These are phyloP conservation scores for Colletotrichum falcatum DNA, from an alignment of 2,329 filamentous ascomycete genomes.

Conservation along the genomic window DNA sequence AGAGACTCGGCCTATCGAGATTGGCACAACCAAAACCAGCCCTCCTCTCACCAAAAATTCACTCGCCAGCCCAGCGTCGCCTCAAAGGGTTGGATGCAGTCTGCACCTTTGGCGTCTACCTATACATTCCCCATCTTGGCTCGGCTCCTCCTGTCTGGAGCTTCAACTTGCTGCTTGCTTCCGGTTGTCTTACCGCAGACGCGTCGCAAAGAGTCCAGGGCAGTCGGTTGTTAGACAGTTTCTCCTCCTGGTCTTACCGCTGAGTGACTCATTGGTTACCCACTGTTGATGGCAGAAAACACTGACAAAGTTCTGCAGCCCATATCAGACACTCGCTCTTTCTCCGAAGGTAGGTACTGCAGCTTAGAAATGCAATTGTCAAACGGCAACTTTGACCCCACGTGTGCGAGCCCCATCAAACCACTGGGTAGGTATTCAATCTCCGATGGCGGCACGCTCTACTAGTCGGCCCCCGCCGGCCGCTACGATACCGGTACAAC, in stretches of 20 bases:
- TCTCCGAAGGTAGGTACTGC: background rate
- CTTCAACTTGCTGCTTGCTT: slow-evolving; percentile 14
- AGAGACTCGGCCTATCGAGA: slow-evolving; percentile 13
- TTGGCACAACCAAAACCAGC: slow-evolving; percentile 12
- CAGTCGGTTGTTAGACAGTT: background rate
- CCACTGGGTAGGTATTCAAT: slow-evolving; percentile 29
- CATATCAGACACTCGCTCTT: slow-evolving; percentile 21
- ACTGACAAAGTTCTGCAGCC: slow-evolving; percentile 20
- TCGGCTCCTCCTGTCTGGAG: slow-evolving; percentile 17
- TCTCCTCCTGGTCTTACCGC: background rate
- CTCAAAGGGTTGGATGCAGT: background rate
- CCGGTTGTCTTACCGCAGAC: slow-evolving; percentile 31
- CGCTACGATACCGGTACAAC: background rate
- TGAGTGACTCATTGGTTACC: slow-evolving; percentile 26
- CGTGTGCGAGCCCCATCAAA: slow-evolving; percentile 21
- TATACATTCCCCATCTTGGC: slow-evolving; percentile 20
- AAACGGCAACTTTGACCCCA: slow-evolving; percentile 35
- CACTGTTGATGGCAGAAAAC: slow-evolving; percentile 6
- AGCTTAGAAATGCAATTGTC: slow-evolving; percentile 38
- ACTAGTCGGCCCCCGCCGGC: slow-evolving; percentile 10
- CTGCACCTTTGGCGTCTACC: background rate
- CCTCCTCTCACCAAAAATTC: slow-evolving; percentile 29
- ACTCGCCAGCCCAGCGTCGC: slow-evolving; percentile 5
- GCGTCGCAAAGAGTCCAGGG: background rate
- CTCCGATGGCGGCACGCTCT: slow-evolving; percentile 38